A percentile compares a stretch with the other conserved stretches of the same genome.
Evolutionary conservation across 768 basidiomycete species (phyloP).

Genomic region (Chalciporus chontae): DNA sequence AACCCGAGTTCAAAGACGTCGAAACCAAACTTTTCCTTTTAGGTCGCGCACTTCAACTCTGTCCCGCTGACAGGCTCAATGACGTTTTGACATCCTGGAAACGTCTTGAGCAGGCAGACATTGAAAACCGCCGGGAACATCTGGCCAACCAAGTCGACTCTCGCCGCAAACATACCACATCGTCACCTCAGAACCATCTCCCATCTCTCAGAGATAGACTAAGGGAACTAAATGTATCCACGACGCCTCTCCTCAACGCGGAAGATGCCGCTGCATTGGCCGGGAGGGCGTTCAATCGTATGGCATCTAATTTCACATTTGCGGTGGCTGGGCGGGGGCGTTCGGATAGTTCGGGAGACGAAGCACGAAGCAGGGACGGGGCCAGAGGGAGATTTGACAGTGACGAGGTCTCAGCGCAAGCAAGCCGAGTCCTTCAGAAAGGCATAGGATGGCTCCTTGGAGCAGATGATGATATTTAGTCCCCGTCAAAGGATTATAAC

Average conservation of each 20-base stretch:
- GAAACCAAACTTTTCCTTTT: constrained; percentile 66
- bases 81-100: constrained; percentile 81
- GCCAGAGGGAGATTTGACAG: constrained; percentile 42
- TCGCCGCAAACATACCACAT: constrained; percentile 12
- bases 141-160: constrained; percentile 25
- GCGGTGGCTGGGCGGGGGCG: constrained; percentile 44
- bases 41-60: constrained; percentile 80
- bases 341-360: constrained; percentile 18
- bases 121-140: constrained; percentile 46
- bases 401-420: constrained; percentile 69
- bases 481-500: background rate
- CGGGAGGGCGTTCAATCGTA: constrained; percentile 70
- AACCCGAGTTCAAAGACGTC: constrained; percentile 69
- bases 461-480: constrained; percentile 51
- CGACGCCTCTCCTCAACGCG: constrained; percentile 63
- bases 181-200: constrained; percentile 34
- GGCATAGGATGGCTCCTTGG: constrained; percentile 98
- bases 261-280: constrained; percentile 81
- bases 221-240: constrained; percentile 64
- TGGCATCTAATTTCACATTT: constrained; percentile 75
- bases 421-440: constrained; percentile 74
- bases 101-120: constrained; percentile 64
- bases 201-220: constrained; percentile 60
- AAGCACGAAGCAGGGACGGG: constrained; percentile 36
- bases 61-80: constrained; percentile 74